A percentile compares a stretch with the other conserved stretches of the same genome.
These are phyloP conservation scores for Capronia epimyces DNA, from an alignment of 2,329 filamentous ascomycete species.

Conservation along the genomic window DNA sequence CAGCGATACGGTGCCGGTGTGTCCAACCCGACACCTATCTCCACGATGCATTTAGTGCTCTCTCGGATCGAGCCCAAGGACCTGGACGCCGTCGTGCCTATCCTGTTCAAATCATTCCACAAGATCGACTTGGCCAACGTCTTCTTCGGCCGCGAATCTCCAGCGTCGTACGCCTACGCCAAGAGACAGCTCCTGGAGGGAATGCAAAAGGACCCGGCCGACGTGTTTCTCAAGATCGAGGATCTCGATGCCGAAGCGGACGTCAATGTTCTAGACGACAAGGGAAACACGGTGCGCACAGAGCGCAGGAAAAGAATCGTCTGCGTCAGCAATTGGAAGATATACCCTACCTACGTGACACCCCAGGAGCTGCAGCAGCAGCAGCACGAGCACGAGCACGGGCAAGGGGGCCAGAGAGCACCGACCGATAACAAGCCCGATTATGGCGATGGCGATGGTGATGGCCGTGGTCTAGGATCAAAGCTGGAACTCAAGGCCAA, in stretches of 20 bases:
- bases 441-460: background rate
- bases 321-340: constrained; percentile 19
- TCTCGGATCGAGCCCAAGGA: constrained; percentile 15
- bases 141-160: constrained; percentile 14
- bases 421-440: too few relatives aligned
- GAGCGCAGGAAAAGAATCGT: constrained; percentile 14
- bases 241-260: constrained; percentile 10
- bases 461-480: background rate
- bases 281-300: constrained; percentile 8
- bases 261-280: constrained; percentile 13
- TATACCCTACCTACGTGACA: constrained; percentile 16
- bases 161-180: constrained; percentile 10
- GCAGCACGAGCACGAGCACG: background rate
- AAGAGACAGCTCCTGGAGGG: constrained; percentile 11
- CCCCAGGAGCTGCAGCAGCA: constrained; percentile 5
- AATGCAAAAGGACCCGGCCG: constrained; percentile 11
- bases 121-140: constrained; percentile 12
- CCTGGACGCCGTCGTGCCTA: constrained; percentile 16
- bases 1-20: too few relatives aligned
- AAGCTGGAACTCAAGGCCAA: background rate
- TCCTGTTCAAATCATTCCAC: constrained; percentile 13
- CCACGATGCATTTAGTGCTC: constrained; percentile 16
- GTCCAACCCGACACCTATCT: background rate
- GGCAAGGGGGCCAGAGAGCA: background rate
- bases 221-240: constrained; percentile 18